A percentile compares a stretch with the other conserved stretches of the same genome.
Conservation (phyloP, 2,329 filamentous ascomycete species). For the Phialocephala subalpina region DNA sequence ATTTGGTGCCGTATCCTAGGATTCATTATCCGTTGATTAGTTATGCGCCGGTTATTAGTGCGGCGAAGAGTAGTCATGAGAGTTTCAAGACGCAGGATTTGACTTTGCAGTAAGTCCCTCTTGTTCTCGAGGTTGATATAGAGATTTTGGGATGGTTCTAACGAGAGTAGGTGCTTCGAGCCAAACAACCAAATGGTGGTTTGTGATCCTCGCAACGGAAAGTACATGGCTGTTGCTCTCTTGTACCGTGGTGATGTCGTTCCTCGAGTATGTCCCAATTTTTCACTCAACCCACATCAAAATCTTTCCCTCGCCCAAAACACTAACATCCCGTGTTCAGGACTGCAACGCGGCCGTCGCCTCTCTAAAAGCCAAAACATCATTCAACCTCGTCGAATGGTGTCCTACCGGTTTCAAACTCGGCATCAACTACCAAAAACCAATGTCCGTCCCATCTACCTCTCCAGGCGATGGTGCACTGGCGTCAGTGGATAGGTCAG, state of each 20-base stretch:
- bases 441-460: conserved; percentile 55
- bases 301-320: too few relatives aligned
- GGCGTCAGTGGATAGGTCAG: conserved; percentile 60
- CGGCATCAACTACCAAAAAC: conserved; percentile 72
- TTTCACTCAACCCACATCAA: too few relatives aligned
- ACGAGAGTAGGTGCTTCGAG: conserved; percentile 60
- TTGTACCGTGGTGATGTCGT: conserved; percentile 73
- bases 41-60: conserved; percentile 69
- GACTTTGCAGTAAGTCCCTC: conserved; percentile 64
- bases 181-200: conserved; percentile 76
- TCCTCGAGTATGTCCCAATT: too few relatives aligned
- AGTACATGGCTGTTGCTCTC: conserved; percentile 74
- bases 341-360: conserved; percentile 67
- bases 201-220: conserved; percentile 71
- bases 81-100: conserved; percentile 72
- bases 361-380: conserved; percentile 68
- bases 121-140: conserved; percentile 13
- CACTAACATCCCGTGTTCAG: too few relatives aligned
- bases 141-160: conserved; percentile 13
- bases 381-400: conserved; percentile 74
- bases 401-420: conserved; percentile 75
- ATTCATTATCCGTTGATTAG: conserved; percentile 73
- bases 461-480: conserved; percentile 53
- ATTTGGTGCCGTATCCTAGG: conserved; percentile 72
- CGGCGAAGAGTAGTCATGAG: conserved; percentile 68